Conservation (phyloP, 805 yeast species). For the Wickerhamomyces xylosicus region DNA sequence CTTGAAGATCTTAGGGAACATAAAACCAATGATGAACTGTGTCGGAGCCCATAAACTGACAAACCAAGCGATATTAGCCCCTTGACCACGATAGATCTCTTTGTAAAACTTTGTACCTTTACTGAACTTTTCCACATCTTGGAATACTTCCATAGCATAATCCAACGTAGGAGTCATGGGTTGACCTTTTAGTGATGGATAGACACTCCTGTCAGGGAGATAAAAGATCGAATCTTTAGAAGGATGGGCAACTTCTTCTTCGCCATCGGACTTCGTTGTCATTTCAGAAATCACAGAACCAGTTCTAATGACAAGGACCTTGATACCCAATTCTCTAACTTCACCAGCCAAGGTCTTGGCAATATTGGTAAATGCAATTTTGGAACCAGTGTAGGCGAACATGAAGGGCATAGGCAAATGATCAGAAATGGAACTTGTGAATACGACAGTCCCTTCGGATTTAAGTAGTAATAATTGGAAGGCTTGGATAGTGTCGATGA, state of each 20-base stretch:
- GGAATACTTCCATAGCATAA: conserved; percentile 28
- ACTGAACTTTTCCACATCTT: conserved; percentile 17
- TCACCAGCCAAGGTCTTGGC: conserved; percentile 26
- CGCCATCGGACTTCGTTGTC: conserved; percentile 3
- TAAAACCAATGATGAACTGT: no score
- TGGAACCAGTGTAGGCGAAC: conserved; percentile 25
- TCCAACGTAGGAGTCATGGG: conserved; percentile 20
- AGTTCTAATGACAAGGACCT: conserved; percentile 27
- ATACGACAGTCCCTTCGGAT: conserved; percentile 26
- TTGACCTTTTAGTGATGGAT: not conserved
- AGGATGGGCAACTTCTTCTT: not conserved
- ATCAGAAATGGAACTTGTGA: conserved; percentile 27
- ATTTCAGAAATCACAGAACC: conserved; percentile 31
- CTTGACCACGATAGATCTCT: conserved; percentile 7
- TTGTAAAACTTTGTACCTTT: conserved; percentile 3
- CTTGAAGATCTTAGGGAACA: no score
- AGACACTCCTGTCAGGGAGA: conserved; percentile 3
- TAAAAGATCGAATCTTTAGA: conserved; percentile 10
- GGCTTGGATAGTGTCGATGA: conserved; percentile 24
- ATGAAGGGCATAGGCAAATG: conserved; percentile 25
- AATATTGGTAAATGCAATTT: conserved; percentile 29
- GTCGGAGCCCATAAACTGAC: no score
- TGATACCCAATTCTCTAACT: conserved; percentile 27
- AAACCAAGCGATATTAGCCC: conserved; percentile 5
- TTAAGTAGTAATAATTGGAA: conserved; percentile 23